These are phyloP conservation scores for Trametes hirsuta DNA, from an alignment of 1,284 basidiomycete species.

Conservation along the genomic window DNA sequence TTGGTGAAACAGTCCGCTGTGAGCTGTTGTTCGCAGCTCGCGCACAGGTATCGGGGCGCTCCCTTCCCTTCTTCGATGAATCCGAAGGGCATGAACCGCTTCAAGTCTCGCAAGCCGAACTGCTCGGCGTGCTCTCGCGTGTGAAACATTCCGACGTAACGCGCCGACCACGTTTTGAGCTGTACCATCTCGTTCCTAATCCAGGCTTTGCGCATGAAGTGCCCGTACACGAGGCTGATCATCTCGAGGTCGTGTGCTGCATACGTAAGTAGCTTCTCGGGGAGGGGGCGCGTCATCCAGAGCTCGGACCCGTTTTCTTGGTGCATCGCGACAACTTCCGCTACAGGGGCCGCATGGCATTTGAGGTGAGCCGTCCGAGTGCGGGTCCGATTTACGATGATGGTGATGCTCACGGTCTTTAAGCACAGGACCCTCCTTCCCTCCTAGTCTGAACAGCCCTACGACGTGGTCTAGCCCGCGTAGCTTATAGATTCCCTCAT, in stretches of 20 bases:
- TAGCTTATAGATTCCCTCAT: slow-evolving; percentile 3
- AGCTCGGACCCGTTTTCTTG: slow-evolving; percentile 32
- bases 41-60: neutral
- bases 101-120: slow-evolving; percentile 20
- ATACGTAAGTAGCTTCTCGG: slow-evolving; percentile 39
- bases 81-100: slow-evolving; percentile 27
- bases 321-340: slow-evolving; percentile 43
- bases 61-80: slow-evolving; percentile 1
- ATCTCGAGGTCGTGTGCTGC: slow-evolving; percentile 47
- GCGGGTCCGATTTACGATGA: neutral
- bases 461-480: slow-evolving; percentile 2
- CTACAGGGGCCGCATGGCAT: slow-evolving; percentile 24
- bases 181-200: slow-evolving; percentile 22
- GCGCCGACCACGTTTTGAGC: slow-evolving; percentile 14
- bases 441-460: neutral
- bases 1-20: neutral
- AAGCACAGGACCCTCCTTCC: neutral
- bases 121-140: slow-evolving; percentile 19
- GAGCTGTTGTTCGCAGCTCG: neutral
- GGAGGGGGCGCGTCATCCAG: slow-evolving; percentile 44
- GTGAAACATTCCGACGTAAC: slow-evolving; percentile 27
- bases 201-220: slow-evolving; percentile 38
- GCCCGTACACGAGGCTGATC: slow-evolving; percentile 40
- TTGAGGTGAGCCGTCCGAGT: neutral
- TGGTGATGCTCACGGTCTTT: slow-evolving; percentile 34